These are phyloP conservation scores for Naganishia onofrii DNA, from an alignment of 768 basidiomycete species.

Conservation along the genomic window DNA sequence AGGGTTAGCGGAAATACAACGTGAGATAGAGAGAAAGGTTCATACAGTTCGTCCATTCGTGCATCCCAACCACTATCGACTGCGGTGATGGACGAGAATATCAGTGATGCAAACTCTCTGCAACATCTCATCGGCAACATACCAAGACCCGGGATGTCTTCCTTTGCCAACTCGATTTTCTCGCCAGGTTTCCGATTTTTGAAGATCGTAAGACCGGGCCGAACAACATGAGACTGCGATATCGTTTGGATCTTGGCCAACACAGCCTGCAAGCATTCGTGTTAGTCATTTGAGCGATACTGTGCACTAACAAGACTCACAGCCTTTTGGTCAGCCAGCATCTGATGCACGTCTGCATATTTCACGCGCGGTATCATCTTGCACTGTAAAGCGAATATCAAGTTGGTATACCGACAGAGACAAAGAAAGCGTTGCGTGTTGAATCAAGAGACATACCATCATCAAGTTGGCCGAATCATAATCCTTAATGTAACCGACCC, in stretches of 20 bases:
- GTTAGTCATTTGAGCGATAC: not conserved
- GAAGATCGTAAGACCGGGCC: constrained; percentile 75
- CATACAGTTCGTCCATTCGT: constrained; percentile 71
- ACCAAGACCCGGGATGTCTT: constrained; percentile 84
- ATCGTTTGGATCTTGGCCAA: constrained; percentile 80
- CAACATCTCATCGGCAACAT: constrained; percentile 45
- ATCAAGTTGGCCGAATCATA: constrained; percentile 99
- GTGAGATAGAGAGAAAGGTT: constrained; percentile 10
- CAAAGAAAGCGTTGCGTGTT: not conserved
- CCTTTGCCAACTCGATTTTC: constrained; percentile 59
- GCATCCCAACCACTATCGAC: constrained; percentile 92
- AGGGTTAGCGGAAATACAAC: not conserved
- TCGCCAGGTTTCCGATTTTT: constrained; percentile 60
- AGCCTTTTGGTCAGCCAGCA: constrained; percentile 77
- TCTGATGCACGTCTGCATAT: constrained; percentile 75
- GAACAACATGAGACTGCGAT: constrained; percentile 80
- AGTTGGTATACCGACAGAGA: not conserved
- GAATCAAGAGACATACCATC: constrained; percentile 58
- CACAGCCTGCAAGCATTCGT: constrained; percentile 60
- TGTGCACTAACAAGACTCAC: constrained; percentile 37
- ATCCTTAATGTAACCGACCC: constrained; percentile 99
- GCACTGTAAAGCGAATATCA: constrained; percentile 56
- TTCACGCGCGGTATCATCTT: constrained; percentile 88
- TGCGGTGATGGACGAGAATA: constrained; percentile 44
- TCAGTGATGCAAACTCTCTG: not conserved